Evolutionary conservation across 805 yeast genomes (phyloP), one percentile per base, ranked within the genome.

Genomic region (Starmerella bombicola): DNA sequence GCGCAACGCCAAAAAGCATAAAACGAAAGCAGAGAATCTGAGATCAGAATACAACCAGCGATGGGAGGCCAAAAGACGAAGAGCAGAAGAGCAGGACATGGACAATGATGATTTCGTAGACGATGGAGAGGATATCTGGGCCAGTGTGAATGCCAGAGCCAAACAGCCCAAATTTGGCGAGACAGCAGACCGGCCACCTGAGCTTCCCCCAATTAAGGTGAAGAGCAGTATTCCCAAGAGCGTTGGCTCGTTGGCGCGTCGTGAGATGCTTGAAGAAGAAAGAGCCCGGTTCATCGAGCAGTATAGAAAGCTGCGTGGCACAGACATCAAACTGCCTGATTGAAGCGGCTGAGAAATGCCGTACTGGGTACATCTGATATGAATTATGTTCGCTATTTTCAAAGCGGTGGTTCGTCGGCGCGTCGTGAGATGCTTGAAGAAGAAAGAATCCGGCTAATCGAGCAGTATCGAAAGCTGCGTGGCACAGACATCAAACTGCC

Each of bases 101-200:
- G 50, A 47, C 19, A 47, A 41, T 17, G 55, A 49, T 6, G 55
- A 54, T 23, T 47, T 41, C 6, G 46, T 38, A 17, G 62, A 54
- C 16, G 44, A 53, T n/a, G 63, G 65, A 9, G 68, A 67, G n/a
- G 69, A 64, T 49, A 64, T 67, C 3, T 64, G 67, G 67, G 61
- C 61, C 10, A 46, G 47, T 7, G 48, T 64, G 23, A 53, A 59
- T n/a, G 45, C 48, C 17, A 42, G 46, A 29, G 41, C 52, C n/a
- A 43, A 51, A 18, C 39, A 38, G 29, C 65, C 68, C 23, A 62
- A 61, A 46, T 64, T 64, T 41, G 66, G 66, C 5, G 69, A 64
- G 20, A 60, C 61, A 4, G 69, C 61, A 0, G 65, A 62, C 31
- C 53, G 61, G 13, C 69, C 69, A 12, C 69, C 69, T 1, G 60